These are phyloP conservation scores for Diophrys sp. DNA, from an alignment of 73 alveolate species.

Conservation along the genomic window DNA sequence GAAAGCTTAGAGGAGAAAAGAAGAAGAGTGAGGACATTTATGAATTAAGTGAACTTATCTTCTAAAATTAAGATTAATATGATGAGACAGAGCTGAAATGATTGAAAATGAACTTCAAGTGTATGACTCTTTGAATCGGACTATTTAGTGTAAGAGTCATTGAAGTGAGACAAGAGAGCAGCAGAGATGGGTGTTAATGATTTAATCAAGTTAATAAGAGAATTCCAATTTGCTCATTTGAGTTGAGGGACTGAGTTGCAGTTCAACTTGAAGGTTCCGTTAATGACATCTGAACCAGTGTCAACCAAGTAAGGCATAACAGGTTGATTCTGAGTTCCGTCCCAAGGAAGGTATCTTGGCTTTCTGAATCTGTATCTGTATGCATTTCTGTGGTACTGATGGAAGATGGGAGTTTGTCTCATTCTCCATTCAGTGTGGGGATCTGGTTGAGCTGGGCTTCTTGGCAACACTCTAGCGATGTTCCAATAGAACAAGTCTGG, in stretches of 20 bases:
- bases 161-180: no score
- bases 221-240: constrained; percentile 20
- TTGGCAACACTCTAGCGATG: constrained; percentile 34
- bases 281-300: constrained; percentile 57
- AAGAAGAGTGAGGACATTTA: no score
- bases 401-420: constrained; percentile 58
- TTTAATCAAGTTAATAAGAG: no score
- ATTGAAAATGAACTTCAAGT: no score
- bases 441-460: constrained; percentile 23
- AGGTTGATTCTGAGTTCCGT: constrained; percentile 60
- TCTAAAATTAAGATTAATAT: no score
- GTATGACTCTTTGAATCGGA: no score
- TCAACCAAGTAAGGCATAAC: constrained; percentile 62
- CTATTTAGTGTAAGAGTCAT: no score
- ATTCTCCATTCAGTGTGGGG: constrained; percentile 59
- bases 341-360: constrained; percentile 70
- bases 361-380: constrained; percentile 64
- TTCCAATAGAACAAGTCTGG: constrained; percentile 50
- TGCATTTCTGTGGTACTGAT: constrained; percentile 59
- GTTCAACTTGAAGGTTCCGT: constrained; percentile 67
- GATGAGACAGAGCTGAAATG: no score
- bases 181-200: no score
- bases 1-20: no score
- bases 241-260: constrained; percentile 36
- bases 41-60: no score